Conservation (phyloP, 495 filamentous ascomycete species). For the Penicillium goetzii region DNA sequence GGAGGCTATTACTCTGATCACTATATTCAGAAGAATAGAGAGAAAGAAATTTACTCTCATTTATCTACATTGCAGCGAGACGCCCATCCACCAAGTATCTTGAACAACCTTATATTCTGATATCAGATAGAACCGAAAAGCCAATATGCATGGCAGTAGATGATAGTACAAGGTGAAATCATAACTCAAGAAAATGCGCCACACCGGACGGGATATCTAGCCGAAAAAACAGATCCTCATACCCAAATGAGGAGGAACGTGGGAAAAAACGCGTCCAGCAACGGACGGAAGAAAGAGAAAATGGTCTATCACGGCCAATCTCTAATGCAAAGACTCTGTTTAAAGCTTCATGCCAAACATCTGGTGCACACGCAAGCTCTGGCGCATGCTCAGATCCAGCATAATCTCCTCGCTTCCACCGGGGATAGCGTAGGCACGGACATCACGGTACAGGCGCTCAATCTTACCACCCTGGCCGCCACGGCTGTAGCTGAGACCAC, state of each 20-base stretch:
- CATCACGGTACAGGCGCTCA: constrained; percentile 92
- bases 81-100: neutral
- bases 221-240: constrained; percentile 15
- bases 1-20: neutral
- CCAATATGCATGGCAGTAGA: constrained; percentile 11
- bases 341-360: constrained; percentile 96
- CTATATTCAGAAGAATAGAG: neutral
- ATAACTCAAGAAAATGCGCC: constrained; percentile 23
- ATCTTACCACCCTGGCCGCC: constrained; percentile 97
- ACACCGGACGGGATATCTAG: constrained; percentile 30
- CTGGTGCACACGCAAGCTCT: constrained; percentile 87
- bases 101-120: constrained; percentile 3
- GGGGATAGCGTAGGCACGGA: constrained; percentile 96
- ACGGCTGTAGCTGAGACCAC: constrained; percentile 88
- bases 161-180: constrained; percentile 25
- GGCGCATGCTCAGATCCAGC: constrained; percentile 94
- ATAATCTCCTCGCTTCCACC: constrained; percentile 98
- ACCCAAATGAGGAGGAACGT: neutral
- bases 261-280: neutral
- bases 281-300: constrained; percentile 11
- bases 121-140: neutral
- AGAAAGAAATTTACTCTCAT: neutral
- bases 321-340: constrained; percentile 13
- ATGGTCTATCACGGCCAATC: constrained; percentile 7
- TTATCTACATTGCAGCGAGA: neutral